Evolutionary conservation across 1,139 yeast genomes (phyloP).

Genomic region (Pichia sp.): DNA sequence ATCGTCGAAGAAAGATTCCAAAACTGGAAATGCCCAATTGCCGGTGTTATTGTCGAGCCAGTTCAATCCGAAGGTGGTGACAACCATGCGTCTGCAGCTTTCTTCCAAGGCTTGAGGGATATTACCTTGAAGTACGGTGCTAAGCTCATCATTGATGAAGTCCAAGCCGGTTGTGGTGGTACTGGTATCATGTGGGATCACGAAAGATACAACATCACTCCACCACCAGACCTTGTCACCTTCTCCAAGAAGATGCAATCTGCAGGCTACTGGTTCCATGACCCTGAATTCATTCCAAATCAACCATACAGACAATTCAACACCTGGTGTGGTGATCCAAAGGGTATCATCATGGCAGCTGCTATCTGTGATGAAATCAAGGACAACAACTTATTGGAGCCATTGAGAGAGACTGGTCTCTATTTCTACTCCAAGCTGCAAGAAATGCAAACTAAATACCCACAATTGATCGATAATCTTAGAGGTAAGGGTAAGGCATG

Average conservation of each 20-base stretch:
- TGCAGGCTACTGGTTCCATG: conserved; percentile 75
- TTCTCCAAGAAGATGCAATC: conserved; percentile 83
- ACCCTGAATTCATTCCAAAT: conserved; percentile 63
- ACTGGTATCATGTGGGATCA: conserved; percentile 85
- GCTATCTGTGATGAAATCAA: conserved; percentile 59
- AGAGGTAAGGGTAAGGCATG: conserved; percentile 75
- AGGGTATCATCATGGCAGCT: conserved; percentile 65
- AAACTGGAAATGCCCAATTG: conserved; percentile 59
- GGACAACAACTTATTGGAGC: conserved; percentile 49
- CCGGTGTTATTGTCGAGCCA: conserved; percentile 73
- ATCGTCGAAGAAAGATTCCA: conserved; percentile 49
- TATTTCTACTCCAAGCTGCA: conserved; percentile 52
- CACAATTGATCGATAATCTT: conserved; percentile 43
- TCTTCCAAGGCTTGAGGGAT: conserved; percentile 74
- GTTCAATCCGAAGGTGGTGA: conserved; percentile 87
- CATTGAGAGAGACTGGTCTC: conserved; percentile 54
- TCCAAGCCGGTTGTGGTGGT: conserved; percentile 84
- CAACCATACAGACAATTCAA: conserved; percentile 77
- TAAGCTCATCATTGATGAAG: conserved; percentile 72
- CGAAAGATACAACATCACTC: conserved; percentile 66
- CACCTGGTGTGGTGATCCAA: conserved; percentile 91
- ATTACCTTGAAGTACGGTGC: conserved; percentile 61
- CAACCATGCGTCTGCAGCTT: conserved; percentile 67
- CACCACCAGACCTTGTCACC: conserved; percentile 77
- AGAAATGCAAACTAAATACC: conserved; percentile 44